Conservation (phyloP, 1,284 basidiomycete genomes). For the Spongiforma sp. region DNA sequence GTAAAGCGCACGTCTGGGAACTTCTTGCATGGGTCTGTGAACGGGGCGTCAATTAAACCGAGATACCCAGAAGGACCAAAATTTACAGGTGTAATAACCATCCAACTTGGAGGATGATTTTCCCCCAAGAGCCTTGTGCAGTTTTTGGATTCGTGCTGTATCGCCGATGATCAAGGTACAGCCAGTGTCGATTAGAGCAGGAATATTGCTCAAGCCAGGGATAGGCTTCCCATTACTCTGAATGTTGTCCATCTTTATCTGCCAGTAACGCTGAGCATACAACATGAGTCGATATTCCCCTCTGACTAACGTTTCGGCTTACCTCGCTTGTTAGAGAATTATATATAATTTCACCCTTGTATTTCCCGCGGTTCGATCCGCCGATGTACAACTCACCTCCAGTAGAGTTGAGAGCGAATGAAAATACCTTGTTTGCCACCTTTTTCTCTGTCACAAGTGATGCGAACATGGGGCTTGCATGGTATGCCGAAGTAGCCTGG, state of each 20-base stretch:
- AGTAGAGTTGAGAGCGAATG: background rate
- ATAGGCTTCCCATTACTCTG: background rate
- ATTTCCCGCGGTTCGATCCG: background rate
- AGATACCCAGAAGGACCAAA: too few species aligned
- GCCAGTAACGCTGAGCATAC: background rate
- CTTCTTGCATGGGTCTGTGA: too few species aligned
- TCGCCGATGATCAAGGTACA: background rate
- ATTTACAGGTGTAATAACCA: background rate
- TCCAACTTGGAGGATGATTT: background rate
- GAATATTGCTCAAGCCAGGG: background rate
- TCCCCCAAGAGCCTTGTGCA: background rate
- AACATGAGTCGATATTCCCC: too few species aligned
- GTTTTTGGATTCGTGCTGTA: background rate
- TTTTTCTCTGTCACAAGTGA: background rate
- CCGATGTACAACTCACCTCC: background rate
- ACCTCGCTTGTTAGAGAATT: too few species aligned
- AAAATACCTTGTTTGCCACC: background rate
- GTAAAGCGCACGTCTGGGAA: too few species aligned
- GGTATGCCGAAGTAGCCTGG: background rate
- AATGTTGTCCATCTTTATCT: background rate
- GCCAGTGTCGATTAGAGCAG: background rate
- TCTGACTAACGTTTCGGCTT: too few species aligned
- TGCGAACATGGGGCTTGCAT: background rate
- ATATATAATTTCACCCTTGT: too few species aligned
- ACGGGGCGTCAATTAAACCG: too few species aligned